Conservation (phyloP, 768 basidiomycete genomes). For the Leucosporidium scottii region DNA sequence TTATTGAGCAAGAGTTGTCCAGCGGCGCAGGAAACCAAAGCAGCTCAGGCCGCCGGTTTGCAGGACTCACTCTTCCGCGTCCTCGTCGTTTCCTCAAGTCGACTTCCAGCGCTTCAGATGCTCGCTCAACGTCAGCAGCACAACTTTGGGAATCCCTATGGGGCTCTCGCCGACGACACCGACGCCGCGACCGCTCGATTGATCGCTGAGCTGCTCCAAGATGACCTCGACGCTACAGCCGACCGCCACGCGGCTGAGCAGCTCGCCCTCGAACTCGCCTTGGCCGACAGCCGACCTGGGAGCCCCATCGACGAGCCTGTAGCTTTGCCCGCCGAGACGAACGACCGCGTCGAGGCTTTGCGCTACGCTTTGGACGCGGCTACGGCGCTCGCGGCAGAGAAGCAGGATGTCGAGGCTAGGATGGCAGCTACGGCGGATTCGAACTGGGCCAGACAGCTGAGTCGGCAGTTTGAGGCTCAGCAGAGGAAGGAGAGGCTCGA, state of each 20-base stretch:
- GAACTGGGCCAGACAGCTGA: not conserved
- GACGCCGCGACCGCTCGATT: not conserved
- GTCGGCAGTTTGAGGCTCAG: not conserved
- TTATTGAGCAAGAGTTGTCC: too few species aligned
- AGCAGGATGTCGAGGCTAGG: not conserved
- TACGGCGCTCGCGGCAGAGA: not conserved
- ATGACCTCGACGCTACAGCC: not conserved
- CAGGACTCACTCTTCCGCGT: too few species aligned
- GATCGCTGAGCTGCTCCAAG: not conserved
- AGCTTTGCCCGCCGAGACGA: not conserved
- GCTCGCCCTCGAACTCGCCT: not conserved
- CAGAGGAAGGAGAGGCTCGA: not conserved
- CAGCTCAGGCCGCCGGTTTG: too few species aligned
- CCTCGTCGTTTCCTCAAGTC: too few species aligned
- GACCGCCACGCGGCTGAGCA: not conserved
- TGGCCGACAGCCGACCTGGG: slow-evolving; percentile 5
- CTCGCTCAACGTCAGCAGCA: too few species aligned
- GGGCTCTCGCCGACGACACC: not conserved
- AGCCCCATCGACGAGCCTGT: not conserved
- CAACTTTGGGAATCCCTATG: too few species aligned
- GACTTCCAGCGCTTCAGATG: too few species aligned
- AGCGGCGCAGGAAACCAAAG: too few species aligned
- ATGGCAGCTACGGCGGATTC: not conserved
- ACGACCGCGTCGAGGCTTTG: not conserved
- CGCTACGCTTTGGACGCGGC: slow-evolving; percentile 1